Base-by-base conservation (phyloP, 2,329 filamentous ascomycete genomes). In the Pyrenophora graminea region DNA sequence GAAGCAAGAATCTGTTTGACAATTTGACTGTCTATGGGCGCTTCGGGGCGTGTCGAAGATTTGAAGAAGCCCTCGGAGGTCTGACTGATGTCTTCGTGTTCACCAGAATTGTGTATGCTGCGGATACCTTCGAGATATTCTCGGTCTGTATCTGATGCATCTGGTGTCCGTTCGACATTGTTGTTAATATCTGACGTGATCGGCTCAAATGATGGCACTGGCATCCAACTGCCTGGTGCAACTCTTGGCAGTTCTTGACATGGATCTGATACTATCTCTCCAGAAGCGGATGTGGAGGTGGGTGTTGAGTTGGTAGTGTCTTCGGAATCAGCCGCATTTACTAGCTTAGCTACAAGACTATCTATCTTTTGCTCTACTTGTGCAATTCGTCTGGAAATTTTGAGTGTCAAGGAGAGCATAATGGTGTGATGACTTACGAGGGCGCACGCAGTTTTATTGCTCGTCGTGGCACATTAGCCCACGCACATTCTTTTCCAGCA, bases 281-380 rank as follows among this genome's bases (percentile, higher is more conserved):
- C 5, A 21, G 18, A 19, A 23, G 33, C 2, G n/a, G 34, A 2
- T 23, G 50, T 17, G 10, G 31, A n/a, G n/a, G 17, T 40, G 25
- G 19, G 13, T 13, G 39, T 31, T 13, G 45, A 15, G 7, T 32
- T 25, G 10, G 39, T 15, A 6, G 40, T 21, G 7, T 17, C 18
- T 12, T 38, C 45, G 17, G 51, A 39, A 3, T 36, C 49, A 44
- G 33, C 15, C 23, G 63, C 40, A 21, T 60, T 62, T 7, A 63
- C 58, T 40, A 72, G 61, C 23, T 58, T 67, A 13, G 70, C 66
- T 23, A 72, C 64, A 18, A 72, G 60, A 6, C 69, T 66, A 56
- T 72, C 68, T 18, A 72, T 67, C 45, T 70, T 72, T 31, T 68
- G 62, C 43, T 72, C 70, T 1, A 72, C 68, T 51, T 72, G 69